Evolutionary conservation across 2,329 filamentous ascomycete species (phyloP).

Genomic region (Penicillium hesseltinei): DNA sequence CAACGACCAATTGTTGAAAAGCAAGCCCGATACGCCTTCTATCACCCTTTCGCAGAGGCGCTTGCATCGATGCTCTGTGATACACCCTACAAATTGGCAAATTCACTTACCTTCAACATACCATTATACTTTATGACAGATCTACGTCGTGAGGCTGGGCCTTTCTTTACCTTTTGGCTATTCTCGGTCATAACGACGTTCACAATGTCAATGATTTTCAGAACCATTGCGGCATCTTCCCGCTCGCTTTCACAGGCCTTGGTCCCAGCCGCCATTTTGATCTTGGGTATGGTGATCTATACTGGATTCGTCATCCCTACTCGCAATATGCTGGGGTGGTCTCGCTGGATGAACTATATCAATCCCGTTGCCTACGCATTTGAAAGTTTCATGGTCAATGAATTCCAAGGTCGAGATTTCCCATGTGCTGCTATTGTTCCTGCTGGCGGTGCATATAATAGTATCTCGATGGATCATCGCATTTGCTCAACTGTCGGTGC

Average conservation of each 20-base stretch:
- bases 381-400: neutral
- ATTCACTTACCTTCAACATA: slow-evolving; percentile 73
- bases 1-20: slow-evolving; percentile 93
- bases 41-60: slow-evolving; percentile 88
- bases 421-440: neutral
- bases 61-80: slow-evolving; percentile 82
- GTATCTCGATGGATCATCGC: neutral
- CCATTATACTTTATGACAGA: slow-evolving; percentile 85
- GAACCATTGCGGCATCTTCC: slow-evolving; percentile 73
- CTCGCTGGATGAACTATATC: slow-evolving; percentile 78
- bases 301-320: slow-evolving; percentile 49
- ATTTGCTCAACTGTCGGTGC: neutral
- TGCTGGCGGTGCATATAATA: neutral
- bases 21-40: slow-evolving; percentile 79
- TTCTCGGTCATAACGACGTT: slow-evolving; percentile 71
- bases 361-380: slow-evolving; percentile 70
- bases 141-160: slow-evolving; percentile 67
- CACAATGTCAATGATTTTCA: slow-evolving; percentile 83
- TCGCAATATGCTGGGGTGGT: slow-evolving; percentile 72
- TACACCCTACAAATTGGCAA: slow-evolving; percentile 77
- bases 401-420: neutral
- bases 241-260: slow-evolving; percentile 62
- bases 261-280: slow-evolving; percentile 55
- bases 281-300: slow-evolving; percentile 47
- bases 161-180: slow-evolving; percentile 84